Evolutionary conservation across 2,329 filamentous ascomycete species (phyloP), one percentile per base, ranked within the genome.

Genomic region (Hypomyces perniciosus): DNA sequence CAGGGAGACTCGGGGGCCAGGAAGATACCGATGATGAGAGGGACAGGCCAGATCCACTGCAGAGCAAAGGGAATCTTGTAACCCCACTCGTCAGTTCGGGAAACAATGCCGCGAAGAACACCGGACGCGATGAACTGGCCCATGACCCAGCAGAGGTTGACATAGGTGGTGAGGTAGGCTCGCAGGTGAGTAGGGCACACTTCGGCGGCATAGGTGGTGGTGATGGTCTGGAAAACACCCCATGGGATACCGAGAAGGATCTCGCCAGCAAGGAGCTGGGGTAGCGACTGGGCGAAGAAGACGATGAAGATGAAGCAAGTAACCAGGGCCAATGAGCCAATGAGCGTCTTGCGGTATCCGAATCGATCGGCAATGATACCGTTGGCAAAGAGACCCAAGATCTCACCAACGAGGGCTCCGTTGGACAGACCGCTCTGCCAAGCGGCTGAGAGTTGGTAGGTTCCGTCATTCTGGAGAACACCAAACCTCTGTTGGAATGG

Each of bases 391-490:
- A 79, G 68, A 2, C 78, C 78, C 2, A 79, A 38, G 26, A 81
- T 75, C 50, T 74, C 68, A 8, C 78, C 78, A 2, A 69, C 69
- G 5, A 72, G 65, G 0, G 72, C 68, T 8, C 71, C 77, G 41
- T 77, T 78, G 39, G 68, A 70, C 4, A 81, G 63, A 6, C 71
- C 76, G 2, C 75, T 70, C 59, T 80, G 77, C 78, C 78, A 81
- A 0, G 70, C 64, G 2, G 74, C 72, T 1, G 72, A 70, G 44
- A 81, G 61, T 52, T 77, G 64, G 52, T 77, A 77, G 1, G 56
- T 62, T 1, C 68, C 72, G 29, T 73, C 59, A 1, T 62, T 54
- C 9, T 63, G 59, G 6, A 57, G 47, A 0, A 59, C 54, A 7
- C 74, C 74, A 50, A 72, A 78, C 47, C 64, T 69, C 52, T 56